These are phyloP conservation scores for Sordariomycetes sp. DNA, from an alignment of 2,329 filamentous ascomycete genomes.

Conservation along the genomic window DNA sequence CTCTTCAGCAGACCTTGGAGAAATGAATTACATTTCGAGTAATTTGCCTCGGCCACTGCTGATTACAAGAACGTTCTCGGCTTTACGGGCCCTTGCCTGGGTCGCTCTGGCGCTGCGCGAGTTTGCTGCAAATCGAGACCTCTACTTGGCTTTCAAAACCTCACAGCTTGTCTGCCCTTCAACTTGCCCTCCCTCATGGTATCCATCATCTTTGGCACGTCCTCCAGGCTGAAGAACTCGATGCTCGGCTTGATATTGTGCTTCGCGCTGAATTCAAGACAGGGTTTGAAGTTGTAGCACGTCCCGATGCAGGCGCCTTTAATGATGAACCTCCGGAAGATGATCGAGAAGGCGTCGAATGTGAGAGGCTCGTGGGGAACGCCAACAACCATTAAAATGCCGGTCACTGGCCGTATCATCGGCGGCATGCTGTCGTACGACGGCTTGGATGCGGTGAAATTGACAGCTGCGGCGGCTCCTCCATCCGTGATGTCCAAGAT, in stretches of 20 bases:
- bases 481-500: slow-evolving; percentile 29
- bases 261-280: slow-evolving; percentile 29
- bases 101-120: no score
- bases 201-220: slow-evolving; percentile 25
- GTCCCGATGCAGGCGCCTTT: slow-evolving; percentile 30
- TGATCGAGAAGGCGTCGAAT: slow-evolving; percentile 26
- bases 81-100: no score
- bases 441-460: slow-evolving; percentile 21
- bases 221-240: slow-evolving; percentile 24
- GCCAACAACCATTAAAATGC: slow-evolving; percentile 31
- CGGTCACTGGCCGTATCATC: slow-evolving; percentile 23
- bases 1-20: no score
- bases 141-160: no score
- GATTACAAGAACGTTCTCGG: no score
- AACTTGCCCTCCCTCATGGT: slow-evolving; percentile 25
- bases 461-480: slow-evolving; percentile 28
- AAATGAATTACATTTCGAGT: no score
- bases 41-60: no score
- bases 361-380: slow-evolving; percentile 24
- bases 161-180: slow-evolving; percentile 23
- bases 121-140: no score
- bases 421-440: slow-evolving; percentile 16
- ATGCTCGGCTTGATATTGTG: slow-evolving; percentile 29
- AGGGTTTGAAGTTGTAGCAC: slow-evolving; percentile 30
- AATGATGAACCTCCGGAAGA: slow-evolving; percentile 26